phyloP scores from a whole-genome alignment of 352 stramenopile genomes.

The Globisporangium irregulare region DNA sequence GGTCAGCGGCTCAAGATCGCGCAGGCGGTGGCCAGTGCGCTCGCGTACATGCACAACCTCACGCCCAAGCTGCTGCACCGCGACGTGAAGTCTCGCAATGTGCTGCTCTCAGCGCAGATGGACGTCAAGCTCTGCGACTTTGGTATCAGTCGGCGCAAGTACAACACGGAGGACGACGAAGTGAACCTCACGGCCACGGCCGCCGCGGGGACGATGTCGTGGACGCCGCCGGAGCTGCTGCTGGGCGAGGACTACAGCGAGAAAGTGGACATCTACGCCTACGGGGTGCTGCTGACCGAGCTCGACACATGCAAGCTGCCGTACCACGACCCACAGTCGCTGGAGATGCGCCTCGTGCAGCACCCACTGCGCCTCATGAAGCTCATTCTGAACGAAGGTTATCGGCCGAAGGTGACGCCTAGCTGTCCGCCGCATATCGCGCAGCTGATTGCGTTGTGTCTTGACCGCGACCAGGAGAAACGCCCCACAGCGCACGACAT shows the following conservation, averaged over 20 bases:
- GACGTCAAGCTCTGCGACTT: slow-evolving; percentile 77
- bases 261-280: slow-evolving; percentile 79
- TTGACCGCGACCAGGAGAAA: slow-evolving; percentile 44
- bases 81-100: slow-evolving; percentile 18
- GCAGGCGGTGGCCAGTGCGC: slow-evolving; percentile 49
- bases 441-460: slow-evolving; percentile 52
- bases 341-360: slow-evolving; percentile 39
- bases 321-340: slow-evolving; percentile 52
- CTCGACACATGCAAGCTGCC: slow-evolving; percentile 71
- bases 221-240: slow-evolving; percentile 60
- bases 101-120: slow-evolving; percentile 14
- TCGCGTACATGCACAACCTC: slow-evolving; percentile 72
- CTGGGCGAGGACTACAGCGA: slow-evolving; percentile 69
- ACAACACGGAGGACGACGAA: slow-evolving; percentile 32
- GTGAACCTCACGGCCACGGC: slow-evolving; percentile 51
- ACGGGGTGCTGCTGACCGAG: slow-evolving; percentile 66
- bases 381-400: slow-evolving; percentile 50
- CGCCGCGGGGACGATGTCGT: slow-evolving; percentile 56
- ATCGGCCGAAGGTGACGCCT: slow-evolving; percentile 49
- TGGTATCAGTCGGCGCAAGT: slow-evolving; percentile 49
- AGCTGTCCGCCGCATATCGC: slow-evolving; percentile 58
- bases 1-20: slow-evolving; percentile 57
- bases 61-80: slow-evolving; percentile 17
- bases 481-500: slow-evolving; percentile 53
- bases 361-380: slow-evolving; percentile 59